These are phyloP conservation scores for Lecanicillium sp. DNA, from an alignment of 2,329 filamentous ascomycete genomes.

Conservation along the genomic window DNA sequence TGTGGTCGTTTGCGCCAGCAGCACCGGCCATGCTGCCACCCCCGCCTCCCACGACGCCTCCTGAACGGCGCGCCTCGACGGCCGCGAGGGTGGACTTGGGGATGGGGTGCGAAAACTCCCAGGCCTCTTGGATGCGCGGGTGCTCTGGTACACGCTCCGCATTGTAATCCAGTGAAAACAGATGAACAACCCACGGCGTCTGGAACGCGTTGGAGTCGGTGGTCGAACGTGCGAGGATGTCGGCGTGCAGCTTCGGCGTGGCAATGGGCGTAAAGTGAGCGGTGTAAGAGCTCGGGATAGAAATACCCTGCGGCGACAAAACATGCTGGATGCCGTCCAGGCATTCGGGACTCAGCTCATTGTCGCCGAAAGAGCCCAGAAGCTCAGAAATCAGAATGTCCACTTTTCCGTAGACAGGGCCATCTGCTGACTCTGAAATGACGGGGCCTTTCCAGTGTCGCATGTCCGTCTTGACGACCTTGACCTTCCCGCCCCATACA, in stretches of 20 bases:
- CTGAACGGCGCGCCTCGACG: conserved; percentile 51
- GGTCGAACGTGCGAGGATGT: conserved; percentile 59
- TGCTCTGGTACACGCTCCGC: conserved; percentile 56
- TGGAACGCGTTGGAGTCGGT: conserved; percentile 71
- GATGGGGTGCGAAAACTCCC: conserved; percentile 77
- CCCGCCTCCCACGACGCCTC: conserved; percentile 60
- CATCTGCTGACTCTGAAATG: conserved; percentile 36
- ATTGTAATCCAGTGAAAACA: conserved; percentile 84
- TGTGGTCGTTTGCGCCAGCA: conserved; percentile 85
- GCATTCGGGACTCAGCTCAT: conserved; percentile 94
- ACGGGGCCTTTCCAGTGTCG: conserved; percentile 85
- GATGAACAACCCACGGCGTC: conserved; percentile 89
- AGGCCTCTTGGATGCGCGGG: conserved; percentile 65
- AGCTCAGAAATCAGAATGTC: conserved; percentile 94
- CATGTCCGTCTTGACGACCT: conserved; percentile 95
- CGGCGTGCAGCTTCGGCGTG: conserved; percentile 76
- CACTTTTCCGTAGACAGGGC: conserved; percentile 57
- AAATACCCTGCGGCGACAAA: conserved; percentile 77
- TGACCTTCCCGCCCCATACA: conserved; percentile 75
- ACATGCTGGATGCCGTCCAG: conserved; percentile 93
- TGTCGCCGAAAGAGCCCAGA: conserved; percentile 91
- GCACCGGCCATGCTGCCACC: conserved; percentile 69
- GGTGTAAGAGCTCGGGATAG: conserved; percentile 88
- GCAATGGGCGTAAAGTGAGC: conserved; percentile 90
- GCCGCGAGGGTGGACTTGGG: conserved; percentile 50